Evolutionary conservation across 2,329 filamentous ascomycete genomes (phyloP).

Genomic region (Ceratocystis albifundus): DNA sequence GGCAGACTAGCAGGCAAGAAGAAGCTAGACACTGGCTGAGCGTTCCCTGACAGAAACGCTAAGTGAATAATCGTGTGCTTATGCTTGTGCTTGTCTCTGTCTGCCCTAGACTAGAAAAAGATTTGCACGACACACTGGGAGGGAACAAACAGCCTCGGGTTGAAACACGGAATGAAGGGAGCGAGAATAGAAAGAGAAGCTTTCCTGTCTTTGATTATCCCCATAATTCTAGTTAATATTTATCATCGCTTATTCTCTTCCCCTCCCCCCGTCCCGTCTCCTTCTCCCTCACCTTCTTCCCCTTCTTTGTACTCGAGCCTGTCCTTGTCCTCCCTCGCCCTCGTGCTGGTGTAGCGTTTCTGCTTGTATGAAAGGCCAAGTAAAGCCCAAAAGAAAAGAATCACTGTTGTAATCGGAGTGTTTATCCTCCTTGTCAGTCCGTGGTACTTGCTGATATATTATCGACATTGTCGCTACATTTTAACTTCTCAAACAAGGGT

Average conservation of each 20-base stretch:
- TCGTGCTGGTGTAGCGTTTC: conserved; percentile 5
- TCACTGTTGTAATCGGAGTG: background rate
- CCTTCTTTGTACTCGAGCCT: background rate
- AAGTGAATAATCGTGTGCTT: background rate
- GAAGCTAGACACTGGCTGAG: background rate
- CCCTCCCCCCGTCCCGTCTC: too few species aligned
- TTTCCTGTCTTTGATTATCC: background rate
- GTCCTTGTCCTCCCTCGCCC: background rate
- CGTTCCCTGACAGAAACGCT: background rate
- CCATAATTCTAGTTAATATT: background rate
- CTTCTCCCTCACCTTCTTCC: background rate
- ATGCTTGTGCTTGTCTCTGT: background rate
- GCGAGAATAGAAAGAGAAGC: background rate
- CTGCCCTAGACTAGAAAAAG: background rate
- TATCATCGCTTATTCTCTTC: background rate
- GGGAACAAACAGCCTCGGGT: background rate
- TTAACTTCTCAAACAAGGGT: background rate
- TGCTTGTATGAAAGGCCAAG: background rate
- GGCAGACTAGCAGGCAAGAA: background rate
- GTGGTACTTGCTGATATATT: conserved; percentile 11
- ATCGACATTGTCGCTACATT: background rate
- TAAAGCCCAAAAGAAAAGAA: background rate
- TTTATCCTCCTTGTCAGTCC: conserved; percentile 11
- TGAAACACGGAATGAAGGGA: conserved; percentile 1
- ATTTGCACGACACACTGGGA: background rate